Evolutionary conservation across 257 asterid genomes (phyloP).

Genomic region (Solanum chaucha): DNA sequence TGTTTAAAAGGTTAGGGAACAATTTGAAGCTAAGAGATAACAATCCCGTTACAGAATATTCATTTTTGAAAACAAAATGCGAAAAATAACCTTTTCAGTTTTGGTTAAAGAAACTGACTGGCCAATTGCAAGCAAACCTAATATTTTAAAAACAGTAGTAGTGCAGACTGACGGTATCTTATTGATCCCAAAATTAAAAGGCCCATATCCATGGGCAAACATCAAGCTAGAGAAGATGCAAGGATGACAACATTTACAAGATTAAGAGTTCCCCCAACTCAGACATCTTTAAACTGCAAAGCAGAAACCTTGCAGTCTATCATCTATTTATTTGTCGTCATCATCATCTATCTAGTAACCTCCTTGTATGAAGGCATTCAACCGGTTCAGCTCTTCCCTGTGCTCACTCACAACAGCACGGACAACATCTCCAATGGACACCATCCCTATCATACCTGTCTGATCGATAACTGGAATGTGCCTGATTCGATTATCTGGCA

Average conservation of each 20-base stretch:
- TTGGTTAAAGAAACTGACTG: neutral
- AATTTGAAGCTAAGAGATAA: neutral
- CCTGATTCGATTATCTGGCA: constrained; percentile 84
- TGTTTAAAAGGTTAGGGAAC: neutral
- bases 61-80: neutral
- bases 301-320: neutral
- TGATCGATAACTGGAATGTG: constrained; percentile 85
- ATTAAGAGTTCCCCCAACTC: constrained; percentile 1
- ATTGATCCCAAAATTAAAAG: neutral
- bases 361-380: constrained; percentile 80
- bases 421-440: constrained; percentile 90
- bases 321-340: constrained; percentile 11
- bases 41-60: neutral
- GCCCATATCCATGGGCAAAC: neutral
- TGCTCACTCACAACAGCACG: constrained; percentile 94
- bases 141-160: neutral
- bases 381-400: constrained; percentile 68
- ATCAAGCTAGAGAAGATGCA: neutral
- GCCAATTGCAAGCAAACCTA: neutral
- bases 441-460: constrained; percentile 82
- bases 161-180: neutral
- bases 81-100: neutral
- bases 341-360: constrained; percentile 45
- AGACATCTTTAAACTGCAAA: neutral
- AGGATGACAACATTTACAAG: constrained; percentile 24